Conservation (phyloP, 1,139 yeast species). For the Suhomyces panamericanus region DNA sequence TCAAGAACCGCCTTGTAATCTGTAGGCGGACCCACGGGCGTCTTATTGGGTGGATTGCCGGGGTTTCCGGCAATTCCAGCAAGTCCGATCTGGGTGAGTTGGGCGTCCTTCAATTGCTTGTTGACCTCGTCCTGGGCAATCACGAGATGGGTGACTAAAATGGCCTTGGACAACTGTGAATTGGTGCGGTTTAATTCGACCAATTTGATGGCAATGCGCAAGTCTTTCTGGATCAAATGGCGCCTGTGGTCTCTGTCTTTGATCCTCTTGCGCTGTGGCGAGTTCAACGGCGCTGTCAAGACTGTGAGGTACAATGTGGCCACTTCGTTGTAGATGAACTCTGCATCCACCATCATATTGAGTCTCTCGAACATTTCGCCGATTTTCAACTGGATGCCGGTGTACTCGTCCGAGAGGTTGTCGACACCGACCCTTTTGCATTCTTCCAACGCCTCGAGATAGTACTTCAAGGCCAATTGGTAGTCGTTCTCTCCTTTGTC, state of each 20-base stretch:
- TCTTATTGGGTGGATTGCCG: not conserved
- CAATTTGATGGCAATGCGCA: constrained; percentile 66
- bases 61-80: not conserved
- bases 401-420: constrained; percentile 65
- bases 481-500: constrained; percentile 63
- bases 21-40: not conserved
- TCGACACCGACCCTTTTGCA: constrained; percentile 49
- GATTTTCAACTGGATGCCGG: constrained; percentile 82
- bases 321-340: constrained; percentile 64
- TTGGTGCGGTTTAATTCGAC: constrained; percentile 56
- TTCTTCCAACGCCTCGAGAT: constrained; percentile 49
- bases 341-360: constrained; percentile 61
- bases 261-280: constrained; percentile 24
- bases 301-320: constrained; percentile 64
- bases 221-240: constrained; percentile 68
- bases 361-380: constrained; percentile 84
- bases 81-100: constrained; percentile 7
- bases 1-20: constrained; percentile 6
- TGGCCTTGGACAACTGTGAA: constrained; percentile 56
- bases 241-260: constrained; percentile 41
- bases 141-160: constrained; percentile 61
- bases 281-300: constrained; percentile 36
- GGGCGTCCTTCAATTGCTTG: constrained; percentile 10
- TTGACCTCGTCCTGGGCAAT: constrained; percentile 63
- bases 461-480: constrained; percentile 65